A percentile compares a stretch with the other conserved stretches of the same genome.
These are phyloP conservation scores for Aspergillus incahuasiensis DNA, from an alignment of 495 filamentous ascomycete genomes.

Conservation along the genomic window DNA sequence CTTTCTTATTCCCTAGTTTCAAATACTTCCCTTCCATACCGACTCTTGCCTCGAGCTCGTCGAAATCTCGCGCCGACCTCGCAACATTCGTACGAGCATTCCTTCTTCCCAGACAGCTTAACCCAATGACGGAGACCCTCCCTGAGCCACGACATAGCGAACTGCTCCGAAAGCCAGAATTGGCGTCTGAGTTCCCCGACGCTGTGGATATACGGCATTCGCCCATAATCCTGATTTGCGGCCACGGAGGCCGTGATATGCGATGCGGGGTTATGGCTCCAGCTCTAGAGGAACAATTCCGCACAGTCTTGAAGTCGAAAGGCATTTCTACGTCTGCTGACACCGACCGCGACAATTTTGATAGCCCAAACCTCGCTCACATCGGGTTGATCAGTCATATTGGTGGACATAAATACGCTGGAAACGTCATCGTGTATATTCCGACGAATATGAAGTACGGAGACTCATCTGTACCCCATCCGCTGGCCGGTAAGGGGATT, in stretches of 20 bases:
- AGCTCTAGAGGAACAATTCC: constrained; percentile 64
- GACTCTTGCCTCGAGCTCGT: constrained; percentile 10
- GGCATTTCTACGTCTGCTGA: constrained; percentile 24
- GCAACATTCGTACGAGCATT: constrained; percentile 36
- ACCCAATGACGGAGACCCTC: constrained; percentile 52
- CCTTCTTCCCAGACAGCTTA: constrained; percentile 53
- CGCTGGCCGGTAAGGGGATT: constrained; percentile 74
- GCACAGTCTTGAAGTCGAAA: constrained; percentile 36
- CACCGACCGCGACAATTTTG: constrained; percentile 17
- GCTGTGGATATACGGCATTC: constrained; percentile 55
- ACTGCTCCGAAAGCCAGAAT: constrained; percentile 26
- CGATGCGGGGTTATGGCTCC: constrained; percentile 81
- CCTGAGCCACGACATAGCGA: constrained; percentile 28
- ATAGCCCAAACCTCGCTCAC: constrained; percentile 40
- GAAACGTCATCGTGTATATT: constrained; percentile 88
- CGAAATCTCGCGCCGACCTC: constrained; percentile 17
- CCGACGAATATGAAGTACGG: constrained; percentile 50
- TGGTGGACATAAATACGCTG: constrained; percentile 88
- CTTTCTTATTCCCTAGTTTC: constrained; percentile 72
- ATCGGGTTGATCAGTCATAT: constrained; percentile 83
- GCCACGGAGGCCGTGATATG: constrained; percentile 71
- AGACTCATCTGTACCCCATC: constrained; percentile 26
- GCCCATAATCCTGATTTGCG: constrained; percentile 75
- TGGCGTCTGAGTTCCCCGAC: constrained; percentile 33
- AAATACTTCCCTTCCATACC: constrained; percentile 71